Base-by-base conservation (phyloP, 1,284 basidiomycete genomes). In the Thecaphora thlaspeos region DNA sequence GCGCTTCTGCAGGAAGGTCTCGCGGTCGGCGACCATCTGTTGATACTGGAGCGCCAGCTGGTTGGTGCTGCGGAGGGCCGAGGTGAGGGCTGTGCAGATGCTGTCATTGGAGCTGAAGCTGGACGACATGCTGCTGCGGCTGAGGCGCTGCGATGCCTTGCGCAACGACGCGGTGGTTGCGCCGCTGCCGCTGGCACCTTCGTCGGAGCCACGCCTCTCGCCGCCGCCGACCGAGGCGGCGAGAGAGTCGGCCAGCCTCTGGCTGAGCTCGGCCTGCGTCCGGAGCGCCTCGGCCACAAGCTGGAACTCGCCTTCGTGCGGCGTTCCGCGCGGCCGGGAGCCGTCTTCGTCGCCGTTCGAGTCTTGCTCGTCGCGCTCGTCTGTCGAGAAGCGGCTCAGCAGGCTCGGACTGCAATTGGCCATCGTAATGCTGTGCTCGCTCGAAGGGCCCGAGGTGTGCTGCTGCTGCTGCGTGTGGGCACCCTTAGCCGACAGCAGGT, bases 21-120 rank as follows among this genome's bases (percentile, higher is more conserved):
- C 93, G n/a, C 94, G 83, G 48, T 88, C 87, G 43, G 82, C 82
- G 1, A 84, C 82, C 85, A 93, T 91, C 34, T 82, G 78, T 5
- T 86, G 80, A 70, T 89, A 91, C 54, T 89, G 86, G 42, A 80
- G 81, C 18, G 91, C 78, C 74, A 90, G 83, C 1, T 78, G 78
- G 45, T 50, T 21, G 37, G 53, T 64, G 51, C 50, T 61, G 12
- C 39, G 44, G 18, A 60, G 46, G 19, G 55, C 54, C 28, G 53
- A 32, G 4, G 58, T 51, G 46, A 52, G 43, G 23, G 61, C 47
- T 19, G 64, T 61, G 42, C 51, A 51, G 23, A 56, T 39, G 0
- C 74, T 54, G 19, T 59, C 62, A 26, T 37, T 18, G 34, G 49
- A 60, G 44, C 34, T 44, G 17, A 82, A 79, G 30, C 38, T 43